These are phyloP conservation scores for Candida rishiriensis DNA, from an alignment of 805 yeast genomes.

Conservation along the genomic window DNA sequence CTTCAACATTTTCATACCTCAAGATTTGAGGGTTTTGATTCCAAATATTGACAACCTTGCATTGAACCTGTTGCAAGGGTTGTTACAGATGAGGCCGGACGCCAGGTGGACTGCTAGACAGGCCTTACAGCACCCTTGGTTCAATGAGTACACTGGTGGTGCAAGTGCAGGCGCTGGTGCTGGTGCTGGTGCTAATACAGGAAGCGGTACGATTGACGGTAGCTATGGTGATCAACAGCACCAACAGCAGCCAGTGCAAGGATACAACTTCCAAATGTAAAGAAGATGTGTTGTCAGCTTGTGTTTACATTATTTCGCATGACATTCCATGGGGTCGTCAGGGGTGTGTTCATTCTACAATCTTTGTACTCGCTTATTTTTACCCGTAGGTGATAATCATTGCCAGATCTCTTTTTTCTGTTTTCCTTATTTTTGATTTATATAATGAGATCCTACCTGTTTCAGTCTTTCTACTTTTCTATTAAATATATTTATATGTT, in stretches of 20 bases:
- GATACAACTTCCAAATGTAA: conserved; percentile 5
- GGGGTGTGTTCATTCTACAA: too few species aligned
- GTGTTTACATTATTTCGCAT: too few species aligned
- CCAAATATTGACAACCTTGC: conserved; percentile 71
- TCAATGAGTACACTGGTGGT: conserved; percentile 55
- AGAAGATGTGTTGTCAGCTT: background rate
- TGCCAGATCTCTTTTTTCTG: background rate
- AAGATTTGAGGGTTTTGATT: conserved; percentile 67
- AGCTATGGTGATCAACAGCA: conserved; percentile 2
- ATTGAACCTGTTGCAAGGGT: conserved; percentile 56
- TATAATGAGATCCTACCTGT: background rate
- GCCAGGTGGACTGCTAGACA: conserved; percentile 57
- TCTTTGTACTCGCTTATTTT: background rate
- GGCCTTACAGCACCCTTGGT: conserved; percentile 73
- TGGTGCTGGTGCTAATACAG: background rate
- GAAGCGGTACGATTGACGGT: too few species aligned
- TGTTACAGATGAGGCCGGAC: conserved; percentile 60
- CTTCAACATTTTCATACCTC: conserved; percentile 84
- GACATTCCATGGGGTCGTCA: too few species aligned
- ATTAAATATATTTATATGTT: background rate
- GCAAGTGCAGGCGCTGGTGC: conserved; percentile 6
- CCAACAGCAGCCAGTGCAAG: conserved; percentile 8
- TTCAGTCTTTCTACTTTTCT: background rate
- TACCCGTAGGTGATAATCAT: background rate
- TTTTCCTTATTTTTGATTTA: background rate